Evolutionary conservation across 805 yeast genomes (phyloP), one percentile per base, ranked within the genome.

Genomic region (Lipomyces spencermartinsiae): DNA sequence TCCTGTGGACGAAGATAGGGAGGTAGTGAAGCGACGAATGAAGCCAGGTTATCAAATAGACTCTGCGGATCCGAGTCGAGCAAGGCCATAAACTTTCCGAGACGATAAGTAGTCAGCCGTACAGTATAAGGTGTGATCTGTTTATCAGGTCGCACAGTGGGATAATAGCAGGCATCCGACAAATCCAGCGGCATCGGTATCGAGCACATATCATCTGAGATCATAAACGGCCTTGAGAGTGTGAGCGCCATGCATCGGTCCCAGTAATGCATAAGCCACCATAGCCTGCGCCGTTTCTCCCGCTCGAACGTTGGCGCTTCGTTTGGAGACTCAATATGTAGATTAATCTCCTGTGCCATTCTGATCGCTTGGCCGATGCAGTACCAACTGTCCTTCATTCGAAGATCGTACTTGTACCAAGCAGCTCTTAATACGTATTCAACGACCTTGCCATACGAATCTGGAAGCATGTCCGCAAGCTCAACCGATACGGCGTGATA

Each of bases 121-220:
- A 34, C 51, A 9, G 59, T 57, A 19, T 57, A 57, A 35, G 29
- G 29, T 7, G 59, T 25, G 33, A 57, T 4, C 29, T 14, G 29
- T 1, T n/a, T 8, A 25, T 8, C 59, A 16, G 59, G 59, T 14
- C 56, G 29, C 5, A 51, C 33, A 5, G 56, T 51, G 12, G 62
- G 62, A 59, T 59, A 59, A n/a, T 19, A 59, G 62, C 62, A 53
- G 35, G 3, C 63, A 51, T 59, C 62, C 14, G 62, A 33, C 54
- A 59, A 31, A 31, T 59, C 62, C 25, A 59, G 6, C 33, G 62
- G 62, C 35, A 59, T 14, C 14, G 62, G 62, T 8, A 22, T 59
- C 9, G 16, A 55, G 34, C 59, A 39, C 5, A 9, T 9, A 39
- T 59, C 34, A 14, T 19, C 59, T 10, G 34, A 5, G 35, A 59